Conservation (phyloP, 2,329 filamentous ascomycete species). For the Colletotrichum cordylinicola region DNA sequence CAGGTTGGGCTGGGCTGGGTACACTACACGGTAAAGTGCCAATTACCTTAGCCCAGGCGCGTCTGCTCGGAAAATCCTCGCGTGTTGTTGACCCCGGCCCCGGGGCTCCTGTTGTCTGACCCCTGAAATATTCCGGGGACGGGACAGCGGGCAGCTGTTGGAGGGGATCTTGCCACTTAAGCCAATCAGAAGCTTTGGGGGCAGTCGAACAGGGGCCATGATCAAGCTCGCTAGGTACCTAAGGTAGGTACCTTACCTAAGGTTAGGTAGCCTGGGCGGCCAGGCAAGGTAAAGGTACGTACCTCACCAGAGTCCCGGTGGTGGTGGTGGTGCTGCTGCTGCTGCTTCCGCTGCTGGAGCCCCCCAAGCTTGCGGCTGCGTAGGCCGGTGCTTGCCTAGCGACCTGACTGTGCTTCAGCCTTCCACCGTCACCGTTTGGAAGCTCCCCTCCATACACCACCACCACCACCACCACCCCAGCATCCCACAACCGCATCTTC, state of each 20-base stretch:
- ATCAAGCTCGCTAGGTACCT: background rate
- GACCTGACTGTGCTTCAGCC: conserved; percentile 7
- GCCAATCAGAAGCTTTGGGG: conserved; percentile 9
- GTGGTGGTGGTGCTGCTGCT: background rate
- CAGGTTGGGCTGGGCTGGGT: background rate
- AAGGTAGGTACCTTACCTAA: background rate
- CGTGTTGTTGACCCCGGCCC: conserved; percentile 5
- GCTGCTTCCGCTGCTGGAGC: background rate
- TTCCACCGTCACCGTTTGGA: conserved; percentile 20
- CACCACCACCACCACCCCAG: background rate
- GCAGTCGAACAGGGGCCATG: background rate
- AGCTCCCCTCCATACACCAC: conserved; percentile 16
- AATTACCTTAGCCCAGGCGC: conserved; percentile 14
- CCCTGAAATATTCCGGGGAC: conserved; percentile 19
- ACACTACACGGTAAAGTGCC: conserved; percentile 3
- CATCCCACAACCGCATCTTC: background rate
- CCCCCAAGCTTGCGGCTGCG: conserved; percentile 31
- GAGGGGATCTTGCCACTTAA: background rate
- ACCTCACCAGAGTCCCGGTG: background rate
- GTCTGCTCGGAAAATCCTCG: conserved; percentile 23
- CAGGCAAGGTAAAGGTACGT: background rate
- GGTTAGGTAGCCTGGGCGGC: background rate
- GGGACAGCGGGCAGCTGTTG: background rate
- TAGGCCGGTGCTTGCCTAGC: conserved; percentile 45
- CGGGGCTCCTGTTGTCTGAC: background rate